A percentile compares a stretch with the other conserved stretches of the same genome.
These are phyloP conservation scores for Chamaecrista fasciculata DNA, from an alignment of 306 rosid species.

Conservation along the genomic window DNA sequence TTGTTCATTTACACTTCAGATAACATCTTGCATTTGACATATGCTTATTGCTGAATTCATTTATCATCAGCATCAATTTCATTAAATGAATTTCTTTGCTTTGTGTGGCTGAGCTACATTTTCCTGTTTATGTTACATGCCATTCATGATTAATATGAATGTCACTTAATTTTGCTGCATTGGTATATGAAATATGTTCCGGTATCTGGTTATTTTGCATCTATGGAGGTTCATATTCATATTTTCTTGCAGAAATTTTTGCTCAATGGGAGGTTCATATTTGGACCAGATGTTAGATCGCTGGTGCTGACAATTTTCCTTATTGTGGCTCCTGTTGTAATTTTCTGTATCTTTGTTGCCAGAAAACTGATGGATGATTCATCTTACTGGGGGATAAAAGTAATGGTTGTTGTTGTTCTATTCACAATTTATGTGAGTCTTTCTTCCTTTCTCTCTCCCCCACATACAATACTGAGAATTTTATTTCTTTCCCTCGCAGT, in stretches of 20 bases:
- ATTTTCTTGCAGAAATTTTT: constrained; percentile 76
- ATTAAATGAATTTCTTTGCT: not conserved
- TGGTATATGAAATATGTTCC: constrained; percentile 4
- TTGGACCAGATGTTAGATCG: constrained; percentile 99
- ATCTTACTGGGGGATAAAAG: constrained; percentile 63
- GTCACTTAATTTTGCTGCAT: not conserved
- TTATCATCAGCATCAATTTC: too few relatives aligned
- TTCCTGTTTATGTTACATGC: not conserved
- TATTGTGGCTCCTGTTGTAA: constrained; percentile 74
- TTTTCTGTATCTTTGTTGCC: constrained; percentile 91
- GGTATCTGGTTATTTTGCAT: not conserved
- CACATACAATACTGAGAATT: not conserved
- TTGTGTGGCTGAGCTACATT: not conserved
- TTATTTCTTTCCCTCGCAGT: not conserved
- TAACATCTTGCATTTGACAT: not conserved
- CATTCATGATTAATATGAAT: not conserved
- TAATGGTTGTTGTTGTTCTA: constrained; percentile 61
- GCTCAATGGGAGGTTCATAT: constrained; percentile 87
- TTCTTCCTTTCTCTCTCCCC: constrained; percentile 15
- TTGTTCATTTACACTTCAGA: not conserved
- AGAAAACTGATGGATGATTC: constrained; percentile 75
- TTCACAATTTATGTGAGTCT: constrained; percentile 77
- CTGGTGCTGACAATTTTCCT: constrained; percentile 78
- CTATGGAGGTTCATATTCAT: constrained; percentile 25
- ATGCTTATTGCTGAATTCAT: not conserved